Evolutionary conservation across 2,329 filamentous ascomycete species (phyloP).

Genomic region (Cladophialophora psammophila): DNA sequence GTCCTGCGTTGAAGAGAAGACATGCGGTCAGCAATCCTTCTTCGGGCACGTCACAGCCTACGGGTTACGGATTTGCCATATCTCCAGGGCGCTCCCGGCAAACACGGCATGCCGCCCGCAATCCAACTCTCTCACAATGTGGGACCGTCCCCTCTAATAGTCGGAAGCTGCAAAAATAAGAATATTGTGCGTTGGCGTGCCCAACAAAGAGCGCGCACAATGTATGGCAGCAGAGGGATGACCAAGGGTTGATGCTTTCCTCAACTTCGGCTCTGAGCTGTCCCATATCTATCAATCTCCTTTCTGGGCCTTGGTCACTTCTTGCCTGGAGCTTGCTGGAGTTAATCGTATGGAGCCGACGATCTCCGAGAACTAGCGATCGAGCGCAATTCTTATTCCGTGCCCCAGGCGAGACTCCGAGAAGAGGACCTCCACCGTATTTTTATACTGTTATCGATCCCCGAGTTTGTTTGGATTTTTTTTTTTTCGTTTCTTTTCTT

Average conservation of each 20-base stretch:
- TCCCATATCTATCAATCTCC: not conserved
- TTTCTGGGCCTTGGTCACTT: not conserved
- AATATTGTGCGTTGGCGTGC: not conserved
- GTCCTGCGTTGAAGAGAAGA: not conserved
- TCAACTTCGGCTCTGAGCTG: not conserved
- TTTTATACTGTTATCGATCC: not conserved
- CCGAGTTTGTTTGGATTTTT: not conserved
- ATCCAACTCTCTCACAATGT: conserved; percentile 6
- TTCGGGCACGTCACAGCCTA: not conserved
- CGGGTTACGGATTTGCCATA: conserved; percentile 3
- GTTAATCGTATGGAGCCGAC: conserved; percentile 13
- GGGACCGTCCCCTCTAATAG: conserved; percentile 16
- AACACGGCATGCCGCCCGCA: conserved; percentile 20
- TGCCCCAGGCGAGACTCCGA: not conserved
- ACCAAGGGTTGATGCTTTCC: not conserved
- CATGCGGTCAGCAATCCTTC: conserved; percentile 8
- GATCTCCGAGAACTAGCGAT: conserved; percentile 11
- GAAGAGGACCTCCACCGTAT: conserved; percentile 7
- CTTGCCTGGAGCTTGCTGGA: conserved; percentile 7
- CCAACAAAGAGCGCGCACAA: not conserved
- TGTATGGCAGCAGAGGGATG: not conserved
- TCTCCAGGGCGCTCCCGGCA: conserved; percentile 14
- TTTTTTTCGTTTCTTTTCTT: not conserved
- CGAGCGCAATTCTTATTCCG: not conserved
- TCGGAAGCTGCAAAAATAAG: conserved; percentile 1